Conservation (phyloP, 1,284 basidiomycete genomes). For the Singerocomus inundabilis region DNA sequence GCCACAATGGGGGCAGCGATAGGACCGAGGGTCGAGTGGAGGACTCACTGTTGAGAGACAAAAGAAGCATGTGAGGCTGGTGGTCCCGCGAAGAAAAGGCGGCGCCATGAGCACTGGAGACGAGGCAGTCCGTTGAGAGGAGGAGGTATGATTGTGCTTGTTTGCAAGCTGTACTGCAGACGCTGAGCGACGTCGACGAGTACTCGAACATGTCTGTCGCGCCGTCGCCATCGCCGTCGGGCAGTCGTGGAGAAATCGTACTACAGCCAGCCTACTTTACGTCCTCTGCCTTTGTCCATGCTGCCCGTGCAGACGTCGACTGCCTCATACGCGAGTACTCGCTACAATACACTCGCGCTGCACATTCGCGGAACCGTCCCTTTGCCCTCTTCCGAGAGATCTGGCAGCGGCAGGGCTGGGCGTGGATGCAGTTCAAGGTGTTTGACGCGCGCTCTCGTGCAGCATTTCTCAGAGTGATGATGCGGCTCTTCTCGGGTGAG, state of each 20-base stretch:
- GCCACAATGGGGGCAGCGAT: conserved; percentile 63
- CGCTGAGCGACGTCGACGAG: too few relatives aligned
- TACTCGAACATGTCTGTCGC: conserved; percentile 36
- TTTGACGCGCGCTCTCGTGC: conserved; percentile 64
- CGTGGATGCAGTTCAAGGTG: conserved; percentile 68
- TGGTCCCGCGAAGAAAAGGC: conserved; percentile 38
- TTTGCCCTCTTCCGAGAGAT: conserved; percentile 67
- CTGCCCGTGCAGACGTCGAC: conserved; percentile 64
- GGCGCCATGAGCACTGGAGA: conserved; percentile 18
- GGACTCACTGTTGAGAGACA: conserved; percentile 51
- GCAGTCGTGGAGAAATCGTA: conserved; percentile 52
- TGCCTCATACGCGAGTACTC: conserved; percentile 49
- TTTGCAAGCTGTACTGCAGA: conserved; percentile 10
- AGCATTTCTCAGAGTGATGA: conserved; percentile 52
- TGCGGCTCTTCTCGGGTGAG: conserved; percentile 67
- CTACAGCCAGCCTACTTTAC: conserved; percentile 75
- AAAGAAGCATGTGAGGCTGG: conserved; percentile 59
- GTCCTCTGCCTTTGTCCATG: conserved; percentile 64
- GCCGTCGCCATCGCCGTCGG: conserved; percentile 37
- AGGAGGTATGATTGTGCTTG: conserved; percentile 4
- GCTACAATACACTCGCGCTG: conserved; percentile 40
- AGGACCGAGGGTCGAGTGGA: conserved; percentile 51
- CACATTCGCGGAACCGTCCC: conserved; percentile 38
- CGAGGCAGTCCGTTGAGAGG: too few relatives aligned
- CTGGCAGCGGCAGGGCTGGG: conserved; percentile 69